Percentiles rank a stretch among this genome's conserved stretches.
These are phyloP conservation scores for Cryphonectria radicalis DNA, from an alignment of 2,329 filamentous ascomycete species.

Conservation along the genomic window DNA sequence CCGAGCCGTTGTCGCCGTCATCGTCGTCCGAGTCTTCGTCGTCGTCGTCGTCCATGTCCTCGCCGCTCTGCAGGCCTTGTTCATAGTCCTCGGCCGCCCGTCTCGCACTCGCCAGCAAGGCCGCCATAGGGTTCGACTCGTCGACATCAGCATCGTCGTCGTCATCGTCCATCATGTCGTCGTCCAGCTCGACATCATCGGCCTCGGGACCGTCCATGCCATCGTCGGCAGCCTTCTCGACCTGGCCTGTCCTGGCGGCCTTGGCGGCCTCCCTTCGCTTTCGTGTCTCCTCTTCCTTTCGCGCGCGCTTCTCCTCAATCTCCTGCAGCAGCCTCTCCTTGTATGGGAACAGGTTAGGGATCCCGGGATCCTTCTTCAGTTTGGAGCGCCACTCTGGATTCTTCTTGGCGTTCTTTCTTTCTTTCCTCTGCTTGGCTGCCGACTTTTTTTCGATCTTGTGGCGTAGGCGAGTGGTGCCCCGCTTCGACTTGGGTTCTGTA, in stretches of 20 bases:
- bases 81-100: constrained; percentile 79
- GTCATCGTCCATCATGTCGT: constrained; percentile 55
- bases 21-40: constrained; percentile 50
- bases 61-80: constrained; percentile 62
- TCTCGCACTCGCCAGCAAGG: constrained; percentile 82
- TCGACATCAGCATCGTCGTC: constrained; percentile 67
- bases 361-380: constrained; percentile 96
- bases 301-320: constrained; percentile 84
- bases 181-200: constrained; percentile 51
- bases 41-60: constrained; percentile 50
- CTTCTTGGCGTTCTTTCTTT: constrained; percentile 88
- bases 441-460: constrained; percentile 97
- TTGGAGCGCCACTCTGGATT: constrained; percentile 96
- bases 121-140: constrained; percentile 85
- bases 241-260: constrained; percentile 62
- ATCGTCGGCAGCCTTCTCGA: constrained; percentile 46
- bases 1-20: constrained; percentile 57
- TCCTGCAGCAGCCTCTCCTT: constrained; percentile 94
- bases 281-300: constrained; percentile 79
- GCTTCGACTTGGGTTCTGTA: constrained; percentile 92
- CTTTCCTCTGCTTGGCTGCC: constrained; percentile 86
- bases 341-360: constrained; percentile 96
- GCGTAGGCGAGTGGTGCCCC: constrained; percentile 82
- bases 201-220: constrained; percentile 50
- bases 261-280: constrained; percentile 73